Conservation (phyloP, 345 rosid genomes). For the Raphanus sativus region DNA sequence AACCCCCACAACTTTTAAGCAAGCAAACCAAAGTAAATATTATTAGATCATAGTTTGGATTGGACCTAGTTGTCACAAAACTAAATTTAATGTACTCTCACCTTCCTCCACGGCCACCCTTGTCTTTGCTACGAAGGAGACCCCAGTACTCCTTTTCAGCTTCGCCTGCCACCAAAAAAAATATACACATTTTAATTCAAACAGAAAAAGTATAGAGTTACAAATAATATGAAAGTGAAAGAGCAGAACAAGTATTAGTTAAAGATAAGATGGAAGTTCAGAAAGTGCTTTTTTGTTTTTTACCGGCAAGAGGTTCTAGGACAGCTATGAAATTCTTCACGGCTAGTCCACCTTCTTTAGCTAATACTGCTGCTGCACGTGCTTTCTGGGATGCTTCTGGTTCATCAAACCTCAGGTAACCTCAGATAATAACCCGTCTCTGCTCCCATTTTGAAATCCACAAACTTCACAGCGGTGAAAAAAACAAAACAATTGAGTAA, state of each 20-base stretch:
- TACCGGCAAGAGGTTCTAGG: conserved; percentile 91
- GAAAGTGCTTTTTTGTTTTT: background rate
- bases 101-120: conserved; percentile 75
- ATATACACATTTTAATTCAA: background rate
- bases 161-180: conserved; percentile 50
- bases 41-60: too few species aligned
- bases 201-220: too few species aligned
- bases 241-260: background rate
- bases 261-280: background rate
- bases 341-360: conserved; percentile 72
- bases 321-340: conserved; percentile 76
- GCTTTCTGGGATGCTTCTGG: conserved; percentile 94
- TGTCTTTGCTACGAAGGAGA: conserved; percentile 64
- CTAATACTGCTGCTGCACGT: conserved; percentile 89
- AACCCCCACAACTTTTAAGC: background rate
- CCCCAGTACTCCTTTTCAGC: conserved; percentile 88
- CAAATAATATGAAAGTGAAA: too few species aligned
- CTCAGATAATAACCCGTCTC: conserved; percentile 44
- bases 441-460: conserved; percentile 89
- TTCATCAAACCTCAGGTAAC: conserved; percentile 68
- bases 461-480: conserved; percentile 46
- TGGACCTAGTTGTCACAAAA: too few species aligned
- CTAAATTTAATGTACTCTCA: conserved; percentile 25
- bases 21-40: background rate
- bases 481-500: background rate